Conservation (phyloP, 805 yeast species). For the Saccharomycopsis lassenensis region DNA sequence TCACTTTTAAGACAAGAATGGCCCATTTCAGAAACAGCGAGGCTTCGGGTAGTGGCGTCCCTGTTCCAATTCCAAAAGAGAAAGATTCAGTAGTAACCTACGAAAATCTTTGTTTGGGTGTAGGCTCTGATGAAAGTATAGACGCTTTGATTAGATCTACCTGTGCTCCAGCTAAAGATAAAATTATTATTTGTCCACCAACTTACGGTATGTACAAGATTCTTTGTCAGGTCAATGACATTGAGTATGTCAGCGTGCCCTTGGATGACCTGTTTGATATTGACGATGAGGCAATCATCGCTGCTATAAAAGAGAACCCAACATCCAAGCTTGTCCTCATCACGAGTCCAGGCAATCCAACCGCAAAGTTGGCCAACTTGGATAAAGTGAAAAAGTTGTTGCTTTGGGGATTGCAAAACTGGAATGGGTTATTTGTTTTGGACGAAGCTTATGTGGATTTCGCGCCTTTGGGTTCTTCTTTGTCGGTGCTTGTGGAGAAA, state of each 20-base stretch:
- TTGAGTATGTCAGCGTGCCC: conserved; percentile 65
- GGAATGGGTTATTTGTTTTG: conserved; percentile 73
- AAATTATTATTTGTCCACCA: conserved; percentile 81
- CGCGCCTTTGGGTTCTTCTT: conserved; percentile 52
- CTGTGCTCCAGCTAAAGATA: conserved; percentile 74
- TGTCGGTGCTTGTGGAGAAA: conserved; percentile 68
- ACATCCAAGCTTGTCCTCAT: conserved; percentile 64
- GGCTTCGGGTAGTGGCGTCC: conserved; percentile 18
- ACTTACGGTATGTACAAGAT: conserved; percentile 96
- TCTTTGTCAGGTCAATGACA: conserved; percentile 84
- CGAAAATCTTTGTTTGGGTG: conserved; percentile 81
- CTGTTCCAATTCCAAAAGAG: conserved; percentile 21
- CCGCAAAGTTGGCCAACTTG: conserved; percentile 53
- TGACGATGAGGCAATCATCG: conserved; percentile 43
- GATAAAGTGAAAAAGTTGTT: conserved; percentile 39
- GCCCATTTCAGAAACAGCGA: conserved; percentile 59
- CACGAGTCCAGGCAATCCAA: conserved; percentile 97
- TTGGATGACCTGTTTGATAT: conserved; percentile 57
- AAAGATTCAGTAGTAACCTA: conserved; percentile 35
- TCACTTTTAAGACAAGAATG: conserved; percentile 59
- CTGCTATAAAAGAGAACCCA: conserved; percentile 29
- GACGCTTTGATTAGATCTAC: conserved; percentile 80
- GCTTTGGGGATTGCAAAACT: conserved; percentile 27
- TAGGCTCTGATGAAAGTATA: conserved; percentile 94
- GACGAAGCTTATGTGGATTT: conserved; percentile 97